Evolutionary conservation across 495 filamentous ascomycete species (phyloP).

Genomic region (Trichoderma orchidacearum): DNA sequence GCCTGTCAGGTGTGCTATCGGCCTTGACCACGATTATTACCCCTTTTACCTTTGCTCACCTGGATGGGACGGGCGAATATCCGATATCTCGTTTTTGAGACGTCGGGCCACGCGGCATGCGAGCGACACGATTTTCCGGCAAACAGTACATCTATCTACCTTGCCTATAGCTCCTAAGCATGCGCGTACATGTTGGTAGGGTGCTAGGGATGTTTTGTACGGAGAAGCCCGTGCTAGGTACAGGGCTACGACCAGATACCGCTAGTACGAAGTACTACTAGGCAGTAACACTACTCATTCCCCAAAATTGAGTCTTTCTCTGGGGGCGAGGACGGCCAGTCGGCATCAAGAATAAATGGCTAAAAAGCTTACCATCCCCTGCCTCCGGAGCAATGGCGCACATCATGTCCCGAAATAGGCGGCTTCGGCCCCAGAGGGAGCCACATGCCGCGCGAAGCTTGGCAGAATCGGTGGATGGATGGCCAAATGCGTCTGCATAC

Average conservation of each 20-base stretch:
- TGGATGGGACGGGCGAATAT: neutral
- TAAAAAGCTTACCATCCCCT: slow-evolving; percentile 1
- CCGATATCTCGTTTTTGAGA: neutral
- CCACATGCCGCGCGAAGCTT: slow-evolving; percentile 5
- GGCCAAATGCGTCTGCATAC: neutral
- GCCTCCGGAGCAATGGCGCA: slow-evolving; percentile 5
- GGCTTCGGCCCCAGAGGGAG: slow-evolving; percentile 1
- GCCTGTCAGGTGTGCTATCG: no score
- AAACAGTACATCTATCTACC: no score
- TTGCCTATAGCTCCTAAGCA: no score
- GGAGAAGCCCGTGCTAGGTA: neutral
- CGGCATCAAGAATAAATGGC: neutral
- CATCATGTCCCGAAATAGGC: slow-evolving; percentile 13
- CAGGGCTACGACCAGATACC: neutral
- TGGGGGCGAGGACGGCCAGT: neutral
- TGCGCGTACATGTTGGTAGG: neutral
- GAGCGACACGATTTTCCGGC: neutral
- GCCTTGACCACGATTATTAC: neutral
- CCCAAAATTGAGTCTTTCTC: neutral
- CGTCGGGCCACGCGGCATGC: neutral
- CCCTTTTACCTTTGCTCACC: no score
- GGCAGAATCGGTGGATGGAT: neutral
- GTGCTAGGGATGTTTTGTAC: neutral
- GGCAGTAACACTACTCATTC: no score
- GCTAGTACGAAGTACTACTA: neutral